Base-by-base conservation (phyloP, 2,329 filamentous ascomycete species). In the Ophiosphaerella korrae region DNA sequence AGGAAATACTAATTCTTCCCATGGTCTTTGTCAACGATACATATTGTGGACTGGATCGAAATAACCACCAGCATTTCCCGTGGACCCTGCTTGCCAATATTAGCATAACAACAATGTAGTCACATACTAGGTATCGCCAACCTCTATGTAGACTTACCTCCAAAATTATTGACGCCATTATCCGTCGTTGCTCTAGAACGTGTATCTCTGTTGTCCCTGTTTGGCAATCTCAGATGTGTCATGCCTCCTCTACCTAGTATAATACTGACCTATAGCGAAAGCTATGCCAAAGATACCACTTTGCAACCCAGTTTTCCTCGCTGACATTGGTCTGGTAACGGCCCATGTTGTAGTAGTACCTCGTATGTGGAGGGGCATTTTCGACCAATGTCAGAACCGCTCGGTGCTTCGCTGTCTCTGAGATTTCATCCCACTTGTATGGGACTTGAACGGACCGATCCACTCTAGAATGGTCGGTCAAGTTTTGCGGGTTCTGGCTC, bases 261-360 rank as follows among this genome's bases (percentile, higher is more conserved):
- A 8, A 14, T 5, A 51, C 60, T 6, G 45, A 66, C 63, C 63
- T 57, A 53, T 76, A 79, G n/a, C 78, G 75, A 54, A 80, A 80
- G 51, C 78, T 77, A 58, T 80, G 78, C 78, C 78, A 81, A 5
- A 81, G 70, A 56, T 77, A 76, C 78, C 78, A 81, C n/a, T 75
- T 69, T 26, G 78, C 78, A 33, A 80, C 75, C 78, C 78, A 80
- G 48, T 80, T 81, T 40, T 72, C 70, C 55, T 78, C 74, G 37
- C 74, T 74, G 8, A 74, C 68, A 8, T 70, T 70, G 42, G 74
- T 74, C 14, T 60, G 64, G 46, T 76, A 76, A 23, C 68, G 67
- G 12, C 77, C 78, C 40, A 72, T 63, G 14, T 76, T 70, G 55
- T 79, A 81, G 40, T 74, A 73, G 1, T 64, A 60, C 40, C 61